Evolutionary conservation across 73 alveolate genomes (phyloP).

Genomic region (Tetrahymena elliotti): DNA sequence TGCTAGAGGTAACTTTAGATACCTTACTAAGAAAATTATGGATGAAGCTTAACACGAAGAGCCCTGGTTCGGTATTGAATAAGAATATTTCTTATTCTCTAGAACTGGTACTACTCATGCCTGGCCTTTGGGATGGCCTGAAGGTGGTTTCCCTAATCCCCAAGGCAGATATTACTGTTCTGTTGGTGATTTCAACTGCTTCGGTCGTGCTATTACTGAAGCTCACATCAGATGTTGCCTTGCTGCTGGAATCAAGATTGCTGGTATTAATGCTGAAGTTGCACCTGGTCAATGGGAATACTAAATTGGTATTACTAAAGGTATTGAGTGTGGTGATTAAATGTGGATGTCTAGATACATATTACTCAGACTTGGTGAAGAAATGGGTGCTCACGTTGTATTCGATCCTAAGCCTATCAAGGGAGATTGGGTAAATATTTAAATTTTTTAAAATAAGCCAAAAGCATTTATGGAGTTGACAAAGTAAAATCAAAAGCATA

Average conservation of each 20-base stretch:
- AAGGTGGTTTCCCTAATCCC: slow-evolving; percentile 76
- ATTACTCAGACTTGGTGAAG: slow-evolving; percentile 45
- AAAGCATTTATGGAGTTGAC: background rate
- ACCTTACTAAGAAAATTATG: slow-evolving; percentile 42
- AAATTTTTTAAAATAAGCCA: background rate
- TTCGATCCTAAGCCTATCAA: slow-evolving; percentile 58
- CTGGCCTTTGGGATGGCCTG: slow-evolving; percentile 76
- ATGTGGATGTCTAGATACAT: slow-evolving; percentile 79
- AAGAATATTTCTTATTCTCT: slow-evolving; percentile 82
- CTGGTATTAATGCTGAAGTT: slow-evolving; percentile 88
- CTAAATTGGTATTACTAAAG: slow-evolving; percentile 79
- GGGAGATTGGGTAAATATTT: slow-evolving; percentile 50
- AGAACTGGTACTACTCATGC: slow-evolving; percentile 42
- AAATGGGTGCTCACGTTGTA: slow-evolving; percentile 30
- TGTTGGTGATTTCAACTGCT: slow-evolving; percentile 67
- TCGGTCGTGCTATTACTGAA: slow-evolving; percentile 81
- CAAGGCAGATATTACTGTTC: slow-evolving; percentile 92
- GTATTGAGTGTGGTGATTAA: slow-evolving; percentile 84
- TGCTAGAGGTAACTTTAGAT: slow-evolving; percentile 81
- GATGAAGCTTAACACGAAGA: slow-evolving; percentile 50
- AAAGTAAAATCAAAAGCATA: background rate
- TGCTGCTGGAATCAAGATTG: slow-evolving; percentile 74
- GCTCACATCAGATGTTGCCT: slow-evolving; percentile 80
- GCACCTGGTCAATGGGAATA: slow-evolving; percentile 95
- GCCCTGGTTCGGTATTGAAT: slow-evolving; percentile 94